Evolutionary conservation across 306 rosid species (phyloP).

Genomic region (Cicer arietinum): DNA sequence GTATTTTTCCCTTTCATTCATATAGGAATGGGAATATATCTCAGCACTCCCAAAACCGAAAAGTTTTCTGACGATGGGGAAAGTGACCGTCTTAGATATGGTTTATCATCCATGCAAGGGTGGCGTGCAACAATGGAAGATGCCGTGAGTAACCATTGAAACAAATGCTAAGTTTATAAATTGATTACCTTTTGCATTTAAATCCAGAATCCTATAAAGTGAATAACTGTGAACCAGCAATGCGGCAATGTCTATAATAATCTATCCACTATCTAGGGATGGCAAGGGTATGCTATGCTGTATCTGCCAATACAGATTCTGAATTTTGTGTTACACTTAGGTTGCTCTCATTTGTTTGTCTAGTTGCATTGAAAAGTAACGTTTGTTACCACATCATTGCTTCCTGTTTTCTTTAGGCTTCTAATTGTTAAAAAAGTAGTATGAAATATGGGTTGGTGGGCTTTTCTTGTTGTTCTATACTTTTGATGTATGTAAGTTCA

Average conservation of each 20-base stretch:
- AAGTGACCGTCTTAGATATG: constrained; percentile 69
- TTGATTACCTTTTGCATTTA: constrained; percentile 12
- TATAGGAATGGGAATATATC: constrained; percentile 84
- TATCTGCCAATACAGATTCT: constrained; percentile 1
- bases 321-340: constrained; percentile 1
- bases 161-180: constrained; percentile 26
- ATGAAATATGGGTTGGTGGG: neutral
- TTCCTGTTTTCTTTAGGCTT: constrained; percentile 18
- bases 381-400: constrained; percentile 1
- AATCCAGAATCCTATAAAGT: constrained; percentile 26
- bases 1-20: constrained; percentile 8
- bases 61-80: constrained; percentile 92
- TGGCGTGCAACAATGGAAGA: constrained; percentile 99
- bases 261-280: constrained; percentile 6
- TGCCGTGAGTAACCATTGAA: constrained; percentile 76
- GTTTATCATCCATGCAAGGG: constrained; percentile 98
- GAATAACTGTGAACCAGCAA: constrained; percentile 28
- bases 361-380: constrained; percentile 18
- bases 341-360: constrained; percentile 37
- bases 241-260: constrained; percentile 33
- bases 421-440: neutral
- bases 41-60: constrained; percentile 92
- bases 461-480: neutral
- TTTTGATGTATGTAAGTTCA: constrained; percentile 6
- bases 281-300: constrained; percentile 2